Conservation (phyloP, 192 early-diverging fungal genomes). For the Phlyctochytrium planicorne region DNA sequence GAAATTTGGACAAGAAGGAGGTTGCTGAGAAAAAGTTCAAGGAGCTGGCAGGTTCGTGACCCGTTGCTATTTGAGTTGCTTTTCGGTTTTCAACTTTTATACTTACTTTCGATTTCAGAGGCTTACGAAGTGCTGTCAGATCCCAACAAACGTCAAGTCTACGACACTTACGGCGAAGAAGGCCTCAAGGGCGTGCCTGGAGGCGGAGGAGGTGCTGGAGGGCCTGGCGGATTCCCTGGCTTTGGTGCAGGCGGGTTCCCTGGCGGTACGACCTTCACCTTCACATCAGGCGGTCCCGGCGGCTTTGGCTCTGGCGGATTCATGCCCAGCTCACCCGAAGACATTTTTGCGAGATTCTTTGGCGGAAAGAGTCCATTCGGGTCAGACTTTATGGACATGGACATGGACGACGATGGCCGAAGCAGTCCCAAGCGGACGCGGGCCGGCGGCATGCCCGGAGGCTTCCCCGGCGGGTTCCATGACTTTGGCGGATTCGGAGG, state of each 20-base stretch:
- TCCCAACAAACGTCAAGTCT: slow-evolving; percentile 51
- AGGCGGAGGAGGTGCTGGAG: slow-evolving; percentile 56
- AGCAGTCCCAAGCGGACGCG: slow-evolving; percentile 36
- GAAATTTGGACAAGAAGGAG: slow-evolving; percentile 67
- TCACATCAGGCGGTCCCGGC: slow-evolving; percentile 47
- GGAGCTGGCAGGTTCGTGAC: slow-evolving; percentile 36
- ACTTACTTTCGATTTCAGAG: slow-evolving; percentile 26
- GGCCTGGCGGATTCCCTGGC: slow-evolving; percentile 53
- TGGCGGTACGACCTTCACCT: slow-evolving; percentile 68
- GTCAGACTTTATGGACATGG: slow-evolving; percentile 21
- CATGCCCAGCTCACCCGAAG: slow-evolving; percentile 78
- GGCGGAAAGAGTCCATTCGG: slow-evolving; percentile 52
- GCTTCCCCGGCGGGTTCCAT: slow-evolving; percentile 52
- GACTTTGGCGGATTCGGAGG: slow-evolving; percentile 26
- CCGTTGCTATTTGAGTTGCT: neutral
- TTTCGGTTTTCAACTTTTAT: neutral
- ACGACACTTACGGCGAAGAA: slow-evolving; percentile 58
- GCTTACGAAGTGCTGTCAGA: slow-evolving; percentile 63
- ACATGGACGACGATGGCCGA: slow-evolving; percentile 50
- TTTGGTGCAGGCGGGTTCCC: slow-evolving; percentile 43
- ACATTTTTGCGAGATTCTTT: slow-evolving; percentile 92
- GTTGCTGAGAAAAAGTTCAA: slow-evolving; percentile 78
- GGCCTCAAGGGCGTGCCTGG: slow-evolving; percentile 47
- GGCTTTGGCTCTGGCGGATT: slow-evolving; percentile 62
- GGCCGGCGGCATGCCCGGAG: slow-evolving; percentile 43